Evolutionary conservation across 83 land plant genomes (phyloP).

Genomic region (Picea engelmannii): DNA sequence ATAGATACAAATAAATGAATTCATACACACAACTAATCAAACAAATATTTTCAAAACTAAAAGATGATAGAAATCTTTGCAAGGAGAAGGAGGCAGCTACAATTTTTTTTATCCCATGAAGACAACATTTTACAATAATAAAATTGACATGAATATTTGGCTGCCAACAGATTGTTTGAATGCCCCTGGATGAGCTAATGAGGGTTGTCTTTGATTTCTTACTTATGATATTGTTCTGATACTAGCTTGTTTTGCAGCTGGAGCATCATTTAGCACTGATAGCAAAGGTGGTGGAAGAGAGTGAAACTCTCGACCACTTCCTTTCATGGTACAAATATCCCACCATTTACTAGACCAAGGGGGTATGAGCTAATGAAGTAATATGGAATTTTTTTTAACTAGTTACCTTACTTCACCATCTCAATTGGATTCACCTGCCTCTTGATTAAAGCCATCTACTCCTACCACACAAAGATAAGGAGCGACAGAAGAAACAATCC

Average conservation of each 20-base stretch:
- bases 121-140: too few species aligned
- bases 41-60: too few species aligned
- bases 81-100: too few species aligned
- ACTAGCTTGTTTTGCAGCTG: conserved; percentile 94
- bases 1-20: too few species aligned
- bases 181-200: conserved; percentile 97
- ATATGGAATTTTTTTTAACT: conserved; percentile 56
- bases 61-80: too few species aligned
- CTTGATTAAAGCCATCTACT: conserved; percentile 35
- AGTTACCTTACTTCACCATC: conserved; percentile 54
- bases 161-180: conserved; percentile 25
- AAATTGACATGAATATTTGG: too few species aligned
- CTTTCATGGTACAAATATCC: conserved; percentile 99
- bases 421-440: conserved; percentile 32
- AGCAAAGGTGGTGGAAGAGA: conserved; percentile 96
- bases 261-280: conserved; percentile 90
- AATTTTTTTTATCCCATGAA: too few species aligned
- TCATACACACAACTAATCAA: too few species aligned
- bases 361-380: conserved; percentile 56
- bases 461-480: conserved; percentile 36
- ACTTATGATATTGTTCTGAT: conserved; percentile 97
- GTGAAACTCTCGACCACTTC: conserved; percentile 89
- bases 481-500: conserved; percentile 83
- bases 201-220: conserved; percentile 85
- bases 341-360: conserved; percentile 87